phyloP scores from a whole-genome alignment of 2,329 filamentous ascomycete species.

The Herpotrichia juniperi region DNA sequence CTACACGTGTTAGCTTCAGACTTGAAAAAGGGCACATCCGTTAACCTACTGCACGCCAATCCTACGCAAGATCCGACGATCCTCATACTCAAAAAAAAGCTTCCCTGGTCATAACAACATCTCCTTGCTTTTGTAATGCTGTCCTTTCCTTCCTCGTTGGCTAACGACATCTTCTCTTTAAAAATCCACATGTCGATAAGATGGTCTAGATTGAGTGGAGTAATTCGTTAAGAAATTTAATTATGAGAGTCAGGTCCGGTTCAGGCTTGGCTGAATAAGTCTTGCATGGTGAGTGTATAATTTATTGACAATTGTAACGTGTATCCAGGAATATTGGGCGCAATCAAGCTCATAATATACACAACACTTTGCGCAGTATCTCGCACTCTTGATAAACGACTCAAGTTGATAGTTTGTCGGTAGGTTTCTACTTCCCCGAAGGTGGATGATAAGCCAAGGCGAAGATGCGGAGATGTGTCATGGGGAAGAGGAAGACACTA shows the following conservation, averaged over 20 bases:
- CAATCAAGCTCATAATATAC: no score
- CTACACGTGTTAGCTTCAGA: neutral
- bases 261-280: no score
- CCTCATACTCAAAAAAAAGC: neutral
- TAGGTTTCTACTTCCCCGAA: neutral
- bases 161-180: neutral
- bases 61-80: slow-evolving; percentile 1
- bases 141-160: neutral
- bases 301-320: no score
- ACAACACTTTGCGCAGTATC: no score
- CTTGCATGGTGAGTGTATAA: no score
- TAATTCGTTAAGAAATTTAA: no score
- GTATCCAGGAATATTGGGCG: no score
- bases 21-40: neutral
- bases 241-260: no score
- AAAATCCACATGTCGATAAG: neutral
- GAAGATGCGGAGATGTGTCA: neutral
- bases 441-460: no score
- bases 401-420: neutral
- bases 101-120: neutral
- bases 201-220: no score
- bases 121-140: neutral
- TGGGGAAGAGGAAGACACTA: neutral
- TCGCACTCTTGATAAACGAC: neutral
- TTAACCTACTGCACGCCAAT: slow-evolving; percentile 4